Conservation (phyloP, 2,329 filamentous ascomycete species). For the Monosporascus sp. region DNA sequence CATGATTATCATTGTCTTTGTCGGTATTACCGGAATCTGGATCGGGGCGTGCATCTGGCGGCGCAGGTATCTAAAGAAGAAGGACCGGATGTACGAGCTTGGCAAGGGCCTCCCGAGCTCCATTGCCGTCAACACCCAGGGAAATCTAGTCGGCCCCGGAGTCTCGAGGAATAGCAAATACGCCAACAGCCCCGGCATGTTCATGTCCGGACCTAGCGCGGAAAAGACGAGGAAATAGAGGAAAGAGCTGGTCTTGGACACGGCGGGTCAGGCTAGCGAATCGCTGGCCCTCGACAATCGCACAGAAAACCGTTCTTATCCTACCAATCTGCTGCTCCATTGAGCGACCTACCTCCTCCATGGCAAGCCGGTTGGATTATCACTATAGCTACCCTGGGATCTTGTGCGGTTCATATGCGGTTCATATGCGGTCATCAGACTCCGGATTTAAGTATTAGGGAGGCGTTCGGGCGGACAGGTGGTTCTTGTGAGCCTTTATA, state of each 20-base stretch:
- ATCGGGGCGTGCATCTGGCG: constrained; percentile 65
- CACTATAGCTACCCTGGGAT: too few species aligned
- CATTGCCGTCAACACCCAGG: constrained; percentile 27
- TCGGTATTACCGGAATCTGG: constrained; percentile 64
- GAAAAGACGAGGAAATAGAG: constrained; percentile 36
- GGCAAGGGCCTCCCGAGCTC: constrained; percentile 36
- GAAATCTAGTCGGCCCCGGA: constrained; percentile 22
- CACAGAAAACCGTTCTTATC: too few species aligned
- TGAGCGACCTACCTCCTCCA: too few species aligned
- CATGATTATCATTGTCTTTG: constrained; percentile 68
- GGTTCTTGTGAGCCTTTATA: too few species aligned
- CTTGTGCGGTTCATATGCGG: too few species aligned
- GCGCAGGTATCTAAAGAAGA: constrained; percentile 66
- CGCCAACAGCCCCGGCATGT: constrained; percentile 28
- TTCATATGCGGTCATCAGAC: too few species aligned
- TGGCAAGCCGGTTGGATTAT: too few species aligned
- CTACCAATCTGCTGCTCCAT: too few species aligned
- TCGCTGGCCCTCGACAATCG: too few species aligned
- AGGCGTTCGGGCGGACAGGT: too few species aligned
- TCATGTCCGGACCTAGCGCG: constrained; percentile 28
- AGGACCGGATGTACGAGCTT: constrained; percentile 50
- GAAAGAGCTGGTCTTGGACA: constrained; percentile 28
- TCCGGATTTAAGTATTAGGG: too few species aligned
- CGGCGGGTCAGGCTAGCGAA: too few species aligned
- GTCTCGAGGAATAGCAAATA: constrained; percentile 20